Base-by-base conservation (phyloP, 352 stramenopile species). In the Albugo laibachii region DNA sequence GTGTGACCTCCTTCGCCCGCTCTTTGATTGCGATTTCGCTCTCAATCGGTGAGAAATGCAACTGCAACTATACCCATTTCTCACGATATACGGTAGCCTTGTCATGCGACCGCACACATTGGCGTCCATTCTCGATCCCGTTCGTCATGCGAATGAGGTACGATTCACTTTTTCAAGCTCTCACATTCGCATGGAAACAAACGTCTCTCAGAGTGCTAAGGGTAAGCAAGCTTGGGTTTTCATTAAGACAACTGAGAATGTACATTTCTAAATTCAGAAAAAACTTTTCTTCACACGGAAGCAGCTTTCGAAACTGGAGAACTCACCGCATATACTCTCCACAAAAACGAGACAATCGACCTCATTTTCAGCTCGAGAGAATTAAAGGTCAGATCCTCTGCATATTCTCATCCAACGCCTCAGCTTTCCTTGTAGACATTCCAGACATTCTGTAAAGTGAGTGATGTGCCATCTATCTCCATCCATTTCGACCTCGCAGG, bases 321-420 rank as follows among this genome's bases (percentile, higher is more conserved):
- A 50, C 86, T 91, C 45, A 74, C 57, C 39, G 73, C 78, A 48
- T 91, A 83, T 49, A 54, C 65, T 45, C 53, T 91, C 35, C 53
- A 52, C 10, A 59, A 69, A n/a, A 65, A 81, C 16, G 55, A 67
- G 11, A 62, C 65, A 0, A 59, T 78, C n/a, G 70, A 91, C 53
- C 56, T 91, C 15, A 80, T 88, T 36, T 91, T 86, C 41, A 82
- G 72, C 41, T 66, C 85, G 40, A 88, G 83, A 41, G 78, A 91
- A 57, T 64, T 88, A 14, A 64, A 66, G 50, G 74, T 83, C 11
- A 44, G 13, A 62, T 38, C 13, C 53, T 1, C 45, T 11, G 14
- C 15, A 15, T 12, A 53, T 45, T 15, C 11, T 2, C 39, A 40
- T 4, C 40, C 12, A 16, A 35, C 19, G 15, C 8, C 12, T 24